phyloP scores from a whole-genome alignment of 1,139 yeast genomes.

The Nakaseomyces nivariensis region DNA sequence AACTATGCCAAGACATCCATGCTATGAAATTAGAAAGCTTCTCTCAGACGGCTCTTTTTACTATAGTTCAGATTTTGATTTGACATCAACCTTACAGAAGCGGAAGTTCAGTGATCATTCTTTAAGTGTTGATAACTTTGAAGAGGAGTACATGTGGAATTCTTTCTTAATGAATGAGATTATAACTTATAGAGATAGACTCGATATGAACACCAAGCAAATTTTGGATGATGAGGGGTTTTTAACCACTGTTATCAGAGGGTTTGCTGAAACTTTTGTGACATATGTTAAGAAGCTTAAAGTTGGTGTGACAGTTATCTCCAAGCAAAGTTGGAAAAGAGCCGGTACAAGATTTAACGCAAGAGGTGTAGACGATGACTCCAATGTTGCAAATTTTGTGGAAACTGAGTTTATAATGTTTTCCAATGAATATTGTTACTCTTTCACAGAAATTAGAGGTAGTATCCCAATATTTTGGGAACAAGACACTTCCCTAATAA shows the following conservation, averaged over 20 bases:
- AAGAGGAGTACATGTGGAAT: conserved; percentile 94
- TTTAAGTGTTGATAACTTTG: conserved; percentile 48
- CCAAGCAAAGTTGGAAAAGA: conserved; percentile 89
- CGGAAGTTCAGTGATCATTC: conserved; percentile 46
- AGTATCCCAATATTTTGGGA: conserved; percentile 98
- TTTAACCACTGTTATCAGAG: conserved; percentile 84
- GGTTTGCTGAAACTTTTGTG: conserved; percentile 74
- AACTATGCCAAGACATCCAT: conserved; percentile 58
- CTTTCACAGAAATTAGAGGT: conserved; percentile 85
- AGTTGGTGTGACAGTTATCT: conserved; percentile 65
- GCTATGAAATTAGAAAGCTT: conserved; percentile 66
- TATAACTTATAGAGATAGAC: conserved; percentile 58
- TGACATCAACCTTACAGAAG: conserved; percentile 75
- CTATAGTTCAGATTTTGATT: conserved; percentile 85
- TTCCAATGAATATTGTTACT: conserved; percentile 49
- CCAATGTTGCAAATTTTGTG: conserved; percentile 91
- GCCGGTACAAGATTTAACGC: conserved; percentile 95
- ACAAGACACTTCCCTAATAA: conserved; percentile 72
- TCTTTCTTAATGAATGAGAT: conserved; percentile 82
- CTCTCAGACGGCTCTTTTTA: conserved; percentile 84
- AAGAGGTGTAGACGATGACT: conserved; percentile 91
- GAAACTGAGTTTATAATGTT: conserved; percentile 80
- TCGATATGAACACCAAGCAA: conserved; percentile 49
- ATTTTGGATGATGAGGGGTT: conserved; percentile 68
- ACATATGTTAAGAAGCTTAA: conserved; percentile 42